Conservation (phyloP, 805 yeast genomes). For the Suhomyces kilbournensis region DNA sequence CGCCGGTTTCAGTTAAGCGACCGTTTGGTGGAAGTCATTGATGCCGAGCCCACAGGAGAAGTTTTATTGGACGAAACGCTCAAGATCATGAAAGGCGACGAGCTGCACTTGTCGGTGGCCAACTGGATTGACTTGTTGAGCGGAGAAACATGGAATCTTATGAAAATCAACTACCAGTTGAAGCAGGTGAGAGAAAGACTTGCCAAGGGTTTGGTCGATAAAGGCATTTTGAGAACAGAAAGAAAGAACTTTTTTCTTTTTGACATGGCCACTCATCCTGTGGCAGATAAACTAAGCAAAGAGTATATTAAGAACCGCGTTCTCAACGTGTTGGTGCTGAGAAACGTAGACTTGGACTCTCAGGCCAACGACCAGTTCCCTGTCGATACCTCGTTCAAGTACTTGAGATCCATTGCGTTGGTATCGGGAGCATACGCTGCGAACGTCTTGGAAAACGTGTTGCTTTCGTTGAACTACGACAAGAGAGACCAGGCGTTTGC, state of each 20-base stretch:
- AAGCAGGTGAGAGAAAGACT: constrained; percentile 96
- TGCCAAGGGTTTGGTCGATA: constrained; percentile 95
- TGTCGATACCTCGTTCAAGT: constrained; percentile 59
- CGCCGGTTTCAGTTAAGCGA: constrained; percentile 85
- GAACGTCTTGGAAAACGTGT: constrained; percentile 88
- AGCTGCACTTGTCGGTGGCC: constrained; percentile 70
- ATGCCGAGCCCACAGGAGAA: constrained; percentile 88
- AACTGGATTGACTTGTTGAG: constrained; percentile 92
- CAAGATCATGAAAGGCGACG: constrained; percentile 83
- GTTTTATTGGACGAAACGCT: constrained; percentile 91
- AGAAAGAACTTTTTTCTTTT: constrained; percentile 89
- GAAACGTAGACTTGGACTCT: constrained; percentile 54
- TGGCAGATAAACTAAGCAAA: constrained; percentile 81
- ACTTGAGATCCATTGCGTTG: constrained; percentile 75
- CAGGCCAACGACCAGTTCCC: constrained; percentile 63
- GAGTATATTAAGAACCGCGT: constrained; percentile 76
- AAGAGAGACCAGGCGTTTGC: constrained; percentile 89
- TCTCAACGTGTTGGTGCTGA: constrained; percentile 62
- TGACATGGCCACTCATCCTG: constrained; percentile 99
- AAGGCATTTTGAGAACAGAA: constrained; percentile 94
- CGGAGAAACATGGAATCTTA: constrained; percentile 96
- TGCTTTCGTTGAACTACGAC: constrained; percentile 73
- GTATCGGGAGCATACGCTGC: constrained; percentile 94
- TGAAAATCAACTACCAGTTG: constrained; percentile 91
- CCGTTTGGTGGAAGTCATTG: constrained; percentile 81